Base-by-base conservation (phyloP, 2,329 filamentous ascomycete genomes). In the Tolypocladium inflatum region DNA sequence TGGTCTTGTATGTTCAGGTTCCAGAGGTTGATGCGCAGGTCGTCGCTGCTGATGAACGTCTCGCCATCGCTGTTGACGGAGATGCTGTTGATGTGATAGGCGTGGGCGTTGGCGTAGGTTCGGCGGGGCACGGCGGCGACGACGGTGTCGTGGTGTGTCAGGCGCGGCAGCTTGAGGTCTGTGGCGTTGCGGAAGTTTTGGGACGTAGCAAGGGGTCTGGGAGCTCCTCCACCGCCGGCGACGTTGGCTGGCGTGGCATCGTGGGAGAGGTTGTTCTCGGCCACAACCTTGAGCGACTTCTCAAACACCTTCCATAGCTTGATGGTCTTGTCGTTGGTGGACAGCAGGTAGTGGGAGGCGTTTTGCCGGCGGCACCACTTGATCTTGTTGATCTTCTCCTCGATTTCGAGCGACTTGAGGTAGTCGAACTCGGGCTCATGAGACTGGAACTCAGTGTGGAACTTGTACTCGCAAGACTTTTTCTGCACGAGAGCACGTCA, bases 321-420 rank as follows among this genome's bases (percentile, higher is more conserved):
- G 83, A 99, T 99, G 48, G 94, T 99, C 81, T 99, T 99, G 80
- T 99, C 94, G 73, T 99, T 99, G 67, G 94, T 99, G 50, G 94
- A 97, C 58, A 99, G 85, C 56, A 99, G 85, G 75, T 96, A 99
- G 78, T 99, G 94, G 58, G 94, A 97, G 61, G 93, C 90, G 80
- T 99, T 99, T 77, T 97, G 93, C 76, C 94, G 88, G 71, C 89
- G 87, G 75, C 94, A 99, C 94, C 94, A 99, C 76, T 97, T 99
- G 79, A 99, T 99, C 82, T 99, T 99, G 83, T 99, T 99, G 83
- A 99, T 99, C 80, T 99, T 99, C 77, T 99, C 94, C 82, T 99
- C 94, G 71, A 99, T 99, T 77, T 99, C 94, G 67, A 99, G 83
- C 39, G 94, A 99, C 78, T 99, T 99, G 64, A 99, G 85, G 74